Evolutionary conservation across 495 filamentous ascomycete genomes (phyloP), one percentile per base, ranked within the genome.

Genomic region (Penicillium angulare): DNA sequence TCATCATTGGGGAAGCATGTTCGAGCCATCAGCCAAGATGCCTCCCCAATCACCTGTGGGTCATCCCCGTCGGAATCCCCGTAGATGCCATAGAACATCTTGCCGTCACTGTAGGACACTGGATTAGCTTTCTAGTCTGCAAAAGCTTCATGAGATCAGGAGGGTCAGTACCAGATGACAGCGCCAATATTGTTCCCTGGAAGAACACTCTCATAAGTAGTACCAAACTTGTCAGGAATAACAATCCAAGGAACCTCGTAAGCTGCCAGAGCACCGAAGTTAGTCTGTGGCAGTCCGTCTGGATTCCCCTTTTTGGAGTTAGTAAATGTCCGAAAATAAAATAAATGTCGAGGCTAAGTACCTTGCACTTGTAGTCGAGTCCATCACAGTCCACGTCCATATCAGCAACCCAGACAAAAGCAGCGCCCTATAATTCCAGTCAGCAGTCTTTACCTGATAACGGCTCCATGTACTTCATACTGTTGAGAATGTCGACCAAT

Each of bases 331-430:
- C 10, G n/a, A n/a, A 34, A 12, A 21, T 17, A 4, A 22, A 1
- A 24, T n/a, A 8, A 9, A n/a, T 12, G 17, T 2, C 1, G 6
- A 38, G 7, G 3, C 12, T 32, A 10, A 41, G 1, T 50, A 67
- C 68, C 52, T 56, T 54, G 55, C 69, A 73, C 20, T 55, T 44
- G 26, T 62, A 63, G 39, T 71, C 59, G 4, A 69, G 49, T 3
- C 69, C 69, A 43, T 73, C 69, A 24, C 69, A 73, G 48, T 73
- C 69, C 0, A 71, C 66, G 47, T 73, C 67, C 69, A 73, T 73
- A 33, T 73, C 67, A 0, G 69, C 67, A 0, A 67, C 43, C 57
- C 57, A 73, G 26, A 64, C 61, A 38, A 64, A 61, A 8, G 69
- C 67, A 3, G 69, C 60, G 6, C 66, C 69, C 69, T 73, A 24